These are phyloP conservation scores for Apophysomyces variabilis DNA, from an alignment of 371 early-diverging fungal genomes.

Conservation along the genomic window DNA sequence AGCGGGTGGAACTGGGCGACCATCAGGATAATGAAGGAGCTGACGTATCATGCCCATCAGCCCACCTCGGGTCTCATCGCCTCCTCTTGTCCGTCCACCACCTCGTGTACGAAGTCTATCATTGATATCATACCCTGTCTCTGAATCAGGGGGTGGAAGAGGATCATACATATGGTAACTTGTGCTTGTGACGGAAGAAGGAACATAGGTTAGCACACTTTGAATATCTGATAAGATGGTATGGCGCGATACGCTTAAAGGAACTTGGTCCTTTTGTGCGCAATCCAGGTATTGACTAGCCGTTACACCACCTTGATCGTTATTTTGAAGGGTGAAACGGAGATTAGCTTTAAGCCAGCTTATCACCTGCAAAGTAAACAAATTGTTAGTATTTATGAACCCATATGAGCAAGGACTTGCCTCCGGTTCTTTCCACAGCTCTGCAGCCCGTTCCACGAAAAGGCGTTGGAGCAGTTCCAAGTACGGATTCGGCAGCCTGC, in stretches of 20 bases:
- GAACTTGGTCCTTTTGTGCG: slow-evolving; percentile 36
- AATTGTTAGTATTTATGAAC: background rate
- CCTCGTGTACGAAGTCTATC: slow-evolving; percentile 27
- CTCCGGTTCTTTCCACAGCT: slow-evolving; percentile 80
- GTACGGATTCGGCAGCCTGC: slow-evolving; percentile 28
- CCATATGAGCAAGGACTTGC: slow-evolving; percentile 19
- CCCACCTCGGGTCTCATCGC: slow-evolving; percentile 20
- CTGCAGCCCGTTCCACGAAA: slow-evolving; percentile 63
- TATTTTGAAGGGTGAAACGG: slow-evolving; percentile 13
- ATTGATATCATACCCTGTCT: slow-evolving; percentile 50
- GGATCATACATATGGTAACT: slow-evolving; percentile 78
- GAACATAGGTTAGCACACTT: slow-evolving; percentile 57
- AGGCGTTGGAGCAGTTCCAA: slow-evolving; percentile 56
- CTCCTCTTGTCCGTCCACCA: slow-evolving; percentile 12
- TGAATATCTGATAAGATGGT: slow-evolving; percentile 73
- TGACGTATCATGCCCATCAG: slow-evolving; percentile 22
- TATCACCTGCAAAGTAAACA: slow-evolving; percentile 27
- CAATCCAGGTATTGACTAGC: slow-evolving; percentile 22
- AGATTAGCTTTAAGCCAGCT: slow-evolving; percentile 55
- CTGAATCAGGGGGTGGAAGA: slow-evolving; percentile 69
- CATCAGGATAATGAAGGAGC: slow-evolving; percentile 21
- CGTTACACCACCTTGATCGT: slow-evolving; percentile 11
- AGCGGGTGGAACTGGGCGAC: slow-evolving; percentile 14
- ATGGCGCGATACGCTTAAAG: slow-evolving; percentile 73
- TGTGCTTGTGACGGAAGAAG: slow-evolving; percentile 51